Base-by-base conservation (phyloP, 2,329 filamentous ascomycete genomes). In the Neocatenulostroma microsporum region DNA sequence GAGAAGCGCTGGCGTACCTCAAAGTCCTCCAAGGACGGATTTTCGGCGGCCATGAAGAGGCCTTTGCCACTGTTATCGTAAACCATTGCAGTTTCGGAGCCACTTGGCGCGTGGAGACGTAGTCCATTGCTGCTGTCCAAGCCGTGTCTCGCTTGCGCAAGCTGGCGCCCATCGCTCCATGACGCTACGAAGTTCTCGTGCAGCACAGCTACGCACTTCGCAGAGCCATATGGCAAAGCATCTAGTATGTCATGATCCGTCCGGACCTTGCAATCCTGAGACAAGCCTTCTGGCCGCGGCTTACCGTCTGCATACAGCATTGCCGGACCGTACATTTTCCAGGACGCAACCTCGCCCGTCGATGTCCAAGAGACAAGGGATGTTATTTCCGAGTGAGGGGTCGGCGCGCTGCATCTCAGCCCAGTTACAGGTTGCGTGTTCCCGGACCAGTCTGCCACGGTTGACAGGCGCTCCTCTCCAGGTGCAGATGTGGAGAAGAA, bases 401-500 rank as follows among this genome's bases (percentile, higher is more conserved):
- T n/a, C n/a, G n/a, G n/a, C n/a, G n/a, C n/a, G n/a, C n/a, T n/a
- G 20, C 19, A 17, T 29, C 10, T 14, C 23, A 23, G 20, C 13
- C 33, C 28, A 25, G n/a, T 14, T 10, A 28, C 7, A 3, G 18
- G 9, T 3, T 21, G 14, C 11, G 26, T 20, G 34, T 52, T 47
- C 2, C 49, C 49, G 23, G 24, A 34, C 44, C 46, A 53, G 2
- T 34, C 36, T 9, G 40, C 38, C 11, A 14, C 18, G 2, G 23
- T 19, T 13, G 7, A 3, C 3, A 56, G 32, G 8, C 54, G 39
- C 8, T 54, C 47, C 4, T 24, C 24, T 6, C 50, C 50, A 19
- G 45, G 17, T 2, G 45, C 42, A 12, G 55, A 51, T 2, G 84
- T 80, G 51, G 93, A 86, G 46, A 98, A 81, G 11, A 96, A 67